phyloP scores from a whole-genome alignment of 768 basidiomycete species.

The Aureoboletus auriporus region DNA sequence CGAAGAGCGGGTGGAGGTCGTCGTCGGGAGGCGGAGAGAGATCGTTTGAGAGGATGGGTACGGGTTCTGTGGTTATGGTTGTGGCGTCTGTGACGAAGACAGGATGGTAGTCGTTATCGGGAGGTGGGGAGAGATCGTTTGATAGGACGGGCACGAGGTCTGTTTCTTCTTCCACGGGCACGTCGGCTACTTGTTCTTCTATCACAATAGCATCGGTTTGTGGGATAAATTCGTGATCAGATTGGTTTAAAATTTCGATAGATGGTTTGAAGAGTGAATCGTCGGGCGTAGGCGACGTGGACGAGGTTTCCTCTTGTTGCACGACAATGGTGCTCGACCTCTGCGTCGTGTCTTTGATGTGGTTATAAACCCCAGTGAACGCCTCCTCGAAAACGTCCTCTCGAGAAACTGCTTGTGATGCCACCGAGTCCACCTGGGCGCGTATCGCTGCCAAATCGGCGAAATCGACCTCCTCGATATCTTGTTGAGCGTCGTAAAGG shows the following conservation, averaged over 20 bases:
- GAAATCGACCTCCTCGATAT: constrained; percentile 50
- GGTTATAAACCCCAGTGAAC: constrained; percentile 36
- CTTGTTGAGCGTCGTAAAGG: constrained; percentile 31
- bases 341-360: neutral
- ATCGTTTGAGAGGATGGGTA: neutral
- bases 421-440: constrained; percentile 12
- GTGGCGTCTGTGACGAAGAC: no score
- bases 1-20: no score
- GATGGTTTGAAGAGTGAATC: constrained; percentile 7
- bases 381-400: constrained; percentile 28
- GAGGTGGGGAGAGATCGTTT: neutral
- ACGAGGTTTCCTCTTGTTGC: neutral
- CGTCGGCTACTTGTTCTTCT: neutral
- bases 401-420: constrained; percentile 4
- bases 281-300: neutral
- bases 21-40: neutral
- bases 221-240: neutral
- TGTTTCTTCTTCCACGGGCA: neutral
- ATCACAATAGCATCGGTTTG: neutral
- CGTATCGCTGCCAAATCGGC: constrained; percentile 31
- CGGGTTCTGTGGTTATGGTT: neutral
- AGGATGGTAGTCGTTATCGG: neutral
- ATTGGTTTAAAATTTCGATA: constrained; percentile 8
- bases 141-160: neutral
- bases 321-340: neutral